Evolutionary conservation across 2,329 filamentous ascomycete species (phyloP), one percentile per base, ranked within the genome.

Genomic region (Ascochyta pisi): DNA sequence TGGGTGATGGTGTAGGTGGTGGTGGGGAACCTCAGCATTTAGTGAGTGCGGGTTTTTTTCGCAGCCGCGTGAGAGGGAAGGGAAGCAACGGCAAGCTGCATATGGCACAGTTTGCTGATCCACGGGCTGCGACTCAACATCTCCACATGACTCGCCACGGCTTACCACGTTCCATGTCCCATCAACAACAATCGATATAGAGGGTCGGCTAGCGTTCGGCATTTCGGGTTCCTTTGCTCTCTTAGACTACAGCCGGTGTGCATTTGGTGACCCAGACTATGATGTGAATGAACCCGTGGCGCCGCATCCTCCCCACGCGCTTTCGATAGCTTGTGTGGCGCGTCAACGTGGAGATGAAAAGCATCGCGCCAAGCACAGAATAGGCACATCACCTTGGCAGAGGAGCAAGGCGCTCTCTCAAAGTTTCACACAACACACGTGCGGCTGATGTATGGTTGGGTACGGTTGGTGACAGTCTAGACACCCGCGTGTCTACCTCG

Each of bases 171-270:
- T 26, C 15, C 5, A 26, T 27, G 23, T 31, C 29, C 41, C 37
- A 34, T 50, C 43, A 29, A 41, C 47, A 50, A 50, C 50, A 50
- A 50, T 50, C 47, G 42, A 44, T 48, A 50, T 29, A 51, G 13
- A 31, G 6, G 23, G 19, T n/a, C 10, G 38, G n/a, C 42, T 51
- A 56, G 43, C 43, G 47, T 34, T 42, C 26, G 33, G 26, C 47
- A 31, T 41, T 10, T 45, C 19, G n/a, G 35, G 27, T 26, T 26
- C 7, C 13, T 37, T 42, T 46, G 33, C 15, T 33, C 24, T 31
- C 9, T 29, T 12, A 10, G 24, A 10, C 16, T 13, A 5, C 10
- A 10, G 4, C n/a, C 35, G 9, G 37, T 39, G 40, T 33, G 24
- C 19, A 37, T 38, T 27, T 29, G 31, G 8, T 27, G 13, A 27